These are phyloP conservation scores for Dendrobium chrysotoxum DNA, from an alignment of 106 monocot genomes.

Conservation along the genomic window DNA sequence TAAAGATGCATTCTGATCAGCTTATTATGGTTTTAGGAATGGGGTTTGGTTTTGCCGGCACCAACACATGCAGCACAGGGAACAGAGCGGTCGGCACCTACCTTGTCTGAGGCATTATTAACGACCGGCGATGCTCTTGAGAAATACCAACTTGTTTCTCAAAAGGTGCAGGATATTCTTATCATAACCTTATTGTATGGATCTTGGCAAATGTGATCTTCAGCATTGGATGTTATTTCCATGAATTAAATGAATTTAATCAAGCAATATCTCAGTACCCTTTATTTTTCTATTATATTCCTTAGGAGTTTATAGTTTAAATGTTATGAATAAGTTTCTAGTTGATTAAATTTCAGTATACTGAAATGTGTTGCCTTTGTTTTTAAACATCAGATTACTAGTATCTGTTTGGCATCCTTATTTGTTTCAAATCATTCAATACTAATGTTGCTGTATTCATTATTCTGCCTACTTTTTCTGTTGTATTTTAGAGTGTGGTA, in stretches of 20 bases:
- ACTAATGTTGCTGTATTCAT: not conserved
- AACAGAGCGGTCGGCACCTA: constrained; percentile 33
- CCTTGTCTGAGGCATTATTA: constrained; percentile 41
- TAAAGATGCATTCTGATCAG: constrained; percentile 13
- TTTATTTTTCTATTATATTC: not conserved
- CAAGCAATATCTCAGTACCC: not conserved
- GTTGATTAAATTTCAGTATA: not conserved
- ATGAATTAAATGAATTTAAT: not conserved
- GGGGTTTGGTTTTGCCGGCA: constrained; percentile 29
- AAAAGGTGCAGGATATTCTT: constrained; percentile 46
- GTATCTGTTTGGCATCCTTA: not conserved
- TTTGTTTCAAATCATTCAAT: not conserved
- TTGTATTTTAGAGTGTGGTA: not conserved
- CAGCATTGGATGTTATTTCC: not conserved
- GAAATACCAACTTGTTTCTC: constrained; percentile 63
- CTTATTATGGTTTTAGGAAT: constrained; percentile 45
- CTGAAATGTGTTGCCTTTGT: not conserved
- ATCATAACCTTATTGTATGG: not conserved
- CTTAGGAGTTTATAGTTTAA: not conserved
- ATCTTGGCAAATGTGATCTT: not conserved
- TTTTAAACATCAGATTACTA: not conserved
- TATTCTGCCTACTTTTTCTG: not conserved
- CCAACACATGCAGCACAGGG: constrained; percentile 26
- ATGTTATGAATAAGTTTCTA: not conserved
- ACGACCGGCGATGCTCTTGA: constrained; percentile 77